A percentile compares a stretch with the other conserved stretches of the same genome.
These are phyloP conservation scores for Rhytidiadelphus loreus DNA, from an alignment of 225 moss, liverwort and hornwort species.

Conservation along the genomic window DNA sequence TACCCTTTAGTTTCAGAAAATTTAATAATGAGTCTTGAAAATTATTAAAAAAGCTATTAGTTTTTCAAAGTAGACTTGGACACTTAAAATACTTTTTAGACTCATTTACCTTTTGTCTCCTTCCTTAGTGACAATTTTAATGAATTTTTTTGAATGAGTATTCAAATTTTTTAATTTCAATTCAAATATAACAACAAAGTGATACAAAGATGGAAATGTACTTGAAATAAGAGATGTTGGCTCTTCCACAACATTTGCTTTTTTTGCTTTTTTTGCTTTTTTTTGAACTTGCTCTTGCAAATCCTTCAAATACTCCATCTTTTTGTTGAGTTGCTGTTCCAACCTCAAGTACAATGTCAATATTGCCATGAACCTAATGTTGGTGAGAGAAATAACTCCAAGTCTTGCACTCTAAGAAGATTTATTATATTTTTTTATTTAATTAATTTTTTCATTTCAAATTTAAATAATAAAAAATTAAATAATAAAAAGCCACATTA, in stretches of 20 bases:
- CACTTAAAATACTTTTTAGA: neutral
- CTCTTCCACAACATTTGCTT: neutral
- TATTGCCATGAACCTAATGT: neutral
- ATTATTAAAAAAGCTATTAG: neutral
- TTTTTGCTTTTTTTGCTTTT: neutral
- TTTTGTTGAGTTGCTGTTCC: constrained; percentile 9
- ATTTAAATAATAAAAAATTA: neutral
- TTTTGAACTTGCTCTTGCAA: neutral
- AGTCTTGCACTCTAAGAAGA: neutral
- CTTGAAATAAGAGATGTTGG: neutral
- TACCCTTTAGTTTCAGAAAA: neutral
- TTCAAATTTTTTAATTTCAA: neutral
- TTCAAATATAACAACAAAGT: neutral
- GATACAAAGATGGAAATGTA: neutral
- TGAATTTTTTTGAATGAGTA: neutral
- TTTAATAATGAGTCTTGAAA: neutral
- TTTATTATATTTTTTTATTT: neutral
- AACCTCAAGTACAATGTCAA: neutral
- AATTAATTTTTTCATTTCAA: neutral
- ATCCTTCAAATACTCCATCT: neutral
- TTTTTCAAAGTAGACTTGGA: neutral
- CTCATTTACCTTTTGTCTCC: no score
- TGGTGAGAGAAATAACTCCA: neutral
- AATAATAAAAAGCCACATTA: neutral
- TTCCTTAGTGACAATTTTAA: neutral